Percentiles rank a stretch among this genome's conserved stretches.
phyloP scores from a whole-genome alignment of 306 rosid genomes.

The Begonia fuchsioides region DNA sequence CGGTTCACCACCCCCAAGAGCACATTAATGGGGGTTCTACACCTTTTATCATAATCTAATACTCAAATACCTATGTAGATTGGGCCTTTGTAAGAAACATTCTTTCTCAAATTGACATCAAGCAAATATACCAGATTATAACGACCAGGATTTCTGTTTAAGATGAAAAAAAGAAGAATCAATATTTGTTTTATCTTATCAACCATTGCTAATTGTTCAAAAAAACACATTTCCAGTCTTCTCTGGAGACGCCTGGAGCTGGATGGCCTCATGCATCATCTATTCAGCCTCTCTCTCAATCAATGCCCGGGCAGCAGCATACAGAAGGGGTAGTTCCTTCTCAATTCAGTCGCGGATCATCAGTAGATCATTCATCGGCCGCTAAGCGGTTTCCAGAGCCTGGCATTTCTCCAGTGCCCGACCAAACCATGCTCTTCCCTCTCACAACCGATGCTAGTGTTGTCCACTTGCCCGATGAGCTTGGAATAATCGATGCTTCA shows the following conservation, averaged over 20 bases:
- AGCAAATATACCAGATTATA: not conserved
- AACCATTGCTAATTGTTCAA: constrained; percentile 10
- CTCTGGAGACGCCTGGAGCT: constrained; percentile 66
- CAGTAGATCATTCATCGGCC: constrained; percentile 41
- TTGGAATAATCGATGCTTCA: constrained; percentile 49
- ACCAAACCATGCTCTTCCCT: constrained; percentile 36
- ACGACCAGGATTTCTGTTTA: not conserved
- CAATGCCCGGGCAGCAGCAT: constrained; percentile 62
- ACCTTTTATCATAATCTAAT: no score
- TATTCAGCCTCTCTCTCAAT: constrained; percentile 43
- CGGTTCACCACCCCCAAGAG: no score
- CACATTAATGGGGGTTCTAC: no score
- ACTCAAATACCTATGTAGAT: no score
- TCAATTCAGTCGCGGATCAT: constrained; percentile 40
- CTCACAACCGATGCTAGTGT: constrained; percentile 39
- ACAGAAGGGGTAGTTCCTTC: constrained; percentile 36
- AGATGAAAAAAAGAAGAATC: not conserved
- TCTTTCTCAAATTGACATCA: no score
- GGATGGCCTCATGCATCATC: constrained; percentile 68
- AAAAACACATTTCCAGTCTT: constrained; percentile 39
- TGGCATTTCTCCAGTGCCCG: constrained; percentile 39
- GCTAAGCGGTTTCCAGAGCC: constrained; percentile 40
- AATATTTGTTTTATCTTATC: not conserved
- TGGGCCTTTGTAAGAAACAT: no score
- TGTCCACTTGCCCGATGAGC: constrained; percentile 64